These are phyloP conservation scores for Zopfia rhizophila DNA, from an alignment of 2,329 filamentous ascomycete genomes.

Conservation along the genomic window DNA sequence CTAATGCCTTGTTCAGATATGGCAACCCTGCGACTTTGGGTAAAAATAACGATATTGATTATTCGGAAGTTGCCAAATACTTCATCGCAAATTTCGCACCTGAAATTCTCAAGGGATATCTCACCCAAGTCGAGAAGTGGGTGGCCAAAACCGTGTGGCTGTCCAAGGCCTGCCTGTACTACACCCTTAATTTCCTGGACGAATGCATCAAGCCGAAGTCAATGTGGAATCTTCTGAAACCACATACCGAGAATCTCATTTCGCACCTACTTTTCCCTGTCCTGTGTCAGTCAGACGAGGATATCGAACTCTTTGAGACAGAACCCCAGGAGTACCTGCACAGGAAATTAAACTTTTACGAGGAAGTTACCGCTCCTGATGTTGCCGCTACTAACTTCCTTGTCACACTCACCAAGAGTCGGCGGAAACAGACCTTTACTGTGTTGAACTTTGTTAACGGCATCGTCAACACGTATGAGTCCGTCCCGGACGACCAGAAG, in stretches of 20 bases:
- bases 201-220: slow-evolving; percentile 97
- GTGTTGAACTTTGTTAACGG: slow-evolving; percentile 95
- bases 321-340: slow-evolving; percentile 98
- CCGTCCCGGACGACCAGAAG: slow-evolving; percentile 86
- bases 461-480: slow-evolving; percentile 92
- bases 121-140: slow-evolving; percentile 97
- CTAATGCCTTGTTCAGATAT: slow-evolving; percentile 70
- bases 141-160: slow-evolving; percentile 94
- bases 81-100: slow-evolving; percentile 94
- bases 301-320: slow-evolving; percentile 91
- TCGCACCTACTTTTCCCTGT: slow-evolving; percentile 97
- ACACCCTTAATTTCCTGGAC: slow-evolving; percentile 93
- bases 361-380: slow-evolving; percentile 94
- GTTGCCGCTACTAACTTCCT: slow-evolving; percentile 97
- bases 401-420: slow-evolving; percentile 90
- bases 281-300: slow-evolving; percentile 89
- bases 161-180: slow-evolving; percentile 91
- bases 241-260: slow-evolving; percentile 91
- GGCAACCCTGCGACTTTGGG: slow-evolving; percentile 84
- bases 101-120: slow-evolving; percentile 94
- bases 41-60: slow-evolving; percentile 78
- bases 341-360: slow-evolving; percentile 96
- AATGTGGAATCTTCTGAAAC: slow-evolving; percentile 95
- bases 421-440: slow-evolving; percentile 94
- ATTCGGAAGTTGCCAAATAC: slow-evolving; percentile 84